These are phyloP conservation scores for Boletus sp. DNA, from an alignment of 768 basidiomycete species.

Conservation along the genomic window DNA sequence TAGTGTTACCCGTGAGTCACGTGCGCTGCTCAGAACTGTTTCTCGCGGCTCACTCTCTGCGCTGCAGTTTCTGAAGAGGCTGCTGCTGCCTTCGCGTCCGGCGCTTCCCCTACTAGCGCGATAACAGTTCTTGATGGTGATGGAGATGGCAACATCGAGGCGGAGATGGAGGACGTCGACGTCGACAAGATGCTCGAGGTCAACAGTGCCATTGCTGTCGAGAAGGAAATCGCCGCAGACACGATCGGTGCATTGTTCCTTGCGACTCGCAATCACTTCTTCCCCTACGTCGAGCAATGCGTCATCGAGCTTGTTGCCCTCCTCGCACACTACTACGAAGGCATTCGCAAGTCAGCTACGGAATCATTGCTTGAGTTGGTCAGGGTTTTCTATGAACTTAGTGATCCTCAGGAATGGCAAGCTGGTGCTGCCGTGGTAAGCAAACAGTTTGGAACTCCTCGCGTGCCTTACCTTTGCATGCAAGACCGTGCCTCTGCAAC, in stretches of 20 bases:
- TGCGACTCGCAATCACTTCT: slow-evolving; percentile 77
- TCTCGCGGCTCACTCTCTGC: slow-evolving; percentile 1
- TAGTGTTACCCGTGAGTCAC: slow-evolving; percentile 39
- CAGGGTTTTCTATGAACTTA: slow-evolving; percentile 87
- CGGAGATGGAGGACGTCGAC: slow-evolving; percentile 75
- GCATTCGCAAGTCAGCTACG: slow-evolving; percentile 90
- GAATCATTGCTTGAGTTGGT: slow-evolving; percentile 86
- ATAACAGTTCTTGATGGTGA: slow-evolving; percentile 58
- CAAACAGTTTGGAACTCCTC: slow-evolving; percentile 7
- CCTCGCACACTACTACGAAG: slow-evolving; percentile 93
- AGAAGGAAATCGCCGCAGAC: slow-evolving; percentile 98
- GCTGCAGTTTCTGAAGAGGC: slow-evolving; percentile 47
- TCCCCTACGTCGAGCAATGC: slow-evolving; percentile 84
- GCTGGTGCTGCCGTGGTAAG: slow-evolving; percentile 66
- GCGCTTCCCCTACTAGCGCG: slow-evolving; percentile 67
- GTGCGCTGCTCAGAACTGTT: not conserved
- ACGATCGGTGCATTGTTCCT: slow-evolving; percentile 90
- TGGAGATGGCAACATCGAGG: slow-evolving; percentile 51
- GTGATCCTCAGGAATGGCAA: slow-evolving; percentile 78
- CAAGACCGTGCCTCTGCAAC: slow-evolving; percentile 51
- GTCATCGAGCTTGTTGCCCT: slow-evolving; percentile 76
- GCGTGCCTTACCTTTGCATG: slow-evolving; percentile 6
- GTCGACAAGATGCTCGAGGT: slow-evolving; percentile 87
- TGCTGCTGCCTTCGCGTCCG: slow-evolving; percentile 65
- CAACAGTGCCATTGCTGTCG: slow-evolving; percentile 94